Evolutionary conservation across 164 flowering plant genomes (phyloP), one percentile per base, ranked within the genome.

Genomic region (Litsea cubeba): DNA sequence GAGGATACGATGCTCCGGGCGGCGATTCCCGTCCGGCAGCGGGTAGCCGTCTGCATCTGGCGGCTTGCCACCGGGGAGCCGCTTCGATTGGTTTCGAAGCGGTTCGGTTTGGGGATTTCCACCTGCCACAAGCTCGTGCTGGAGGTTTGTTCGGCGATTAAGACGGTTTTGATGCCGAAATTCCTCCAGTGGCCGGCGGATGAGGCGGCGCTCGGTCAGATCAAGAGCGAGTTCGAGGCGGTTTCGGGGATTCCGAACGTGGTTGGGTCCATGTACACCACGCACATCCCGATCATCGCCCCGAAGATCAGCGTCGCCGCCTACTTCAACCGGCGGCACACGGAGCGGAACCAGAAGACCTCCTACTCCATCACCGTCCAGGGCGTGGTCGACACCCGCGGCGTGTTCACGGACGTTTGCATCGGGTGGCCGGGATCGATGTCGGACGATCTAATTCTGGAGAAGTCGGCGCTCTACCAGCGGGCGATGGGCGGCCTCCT

Each of bases 21-120:
- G n/a, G 95, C 97, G 10, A 90, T 92, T 63, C 97, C 97, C 3
- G 95, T 89, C 30, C 90, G 84, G 15, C 94, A 92, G 49, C 83
- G 97, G 24, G 95, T 92, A 0, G 97, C 95, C 0, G 97, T 89
- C n/a, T 92, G 97, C 72, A 79, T 92, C 3, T 92, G 92, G 92
- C 73, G 97, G 69, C 76, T 91, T 57, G 97, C 97, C 26, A 89
- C 97, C 10, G 95, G 97, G 23, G 92, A 91, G 81, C 93, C 97
- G 4, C 88, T 92, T 20, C 82, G 97, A 8, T 83, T 86, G 1
- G 95, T 92, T 1, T 91, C 94, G 23, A 89, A 88, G 78, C 79
- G 88, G 22, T 92, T 92, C 73, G 97, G 97, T 0, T 77, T 92
- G 65, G 97, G 97, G 12, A 92, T 92, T 12, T 90, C 95, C 22